phyloP scores from a whole-genome alignment of 2,329 filamentous ascomycete genomes.

The Cladophialophora yegresii region DNA sequence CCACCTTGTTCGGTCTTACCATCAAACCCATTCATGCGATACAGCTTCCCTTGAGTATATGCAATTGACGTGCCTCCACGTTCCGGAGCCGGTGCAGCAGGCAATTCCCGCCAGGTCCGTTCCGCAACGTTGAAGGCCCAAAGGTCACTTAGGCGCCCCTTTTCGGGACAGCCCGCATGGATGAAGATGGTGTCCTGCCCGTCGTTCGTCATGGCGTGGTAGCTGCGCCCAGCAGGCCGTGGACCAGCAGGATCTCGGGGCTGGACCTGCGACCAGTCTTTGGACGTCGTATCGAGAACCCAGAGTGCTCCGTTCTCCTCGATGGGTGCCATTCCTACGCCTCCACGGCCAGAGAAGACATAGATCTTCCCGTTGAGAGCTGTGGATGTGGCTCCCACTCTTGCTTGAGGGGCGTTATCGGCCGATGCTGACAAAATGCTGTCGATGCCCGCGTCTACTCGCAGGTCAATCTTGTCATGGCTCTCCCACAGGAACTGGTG shows the following conservation, averaged over 20 bases:
- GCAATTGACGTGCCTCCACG: slow-evolving; percentile 70
- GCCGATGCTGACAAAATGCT: background rate
- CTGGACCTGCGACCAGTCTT: slow-evolving; percentile 65
- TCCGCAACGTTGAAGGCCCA: slow-evolving; percentile 74
- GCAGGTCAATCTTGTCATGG: background rate
- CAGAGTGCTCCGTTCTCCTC: slow-evolving; percentile 75
- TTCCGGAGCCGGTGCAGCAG: slow-evolving; percentile 65
- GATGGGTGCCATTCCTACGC: slow-evolving; percentile 67
- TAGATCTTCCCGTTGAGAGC: slow-evolving; percentile 71
- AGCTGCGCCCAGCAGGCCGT: slow-evolving; percentile 67
- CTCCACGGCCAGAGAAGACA: slow-evolving; percentile 77
- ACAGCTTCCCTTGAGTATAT: slow-evolving; percentile 65
- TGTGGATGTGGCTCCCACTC: slow-evolving; percentile 72
- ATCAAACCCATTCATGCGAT: slow-evolving; percentile 79
- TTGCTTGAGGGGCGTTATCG: slow-evolving; percentile 57
- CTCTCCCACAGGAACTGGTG: background rate
- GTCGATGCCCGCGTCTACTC: background rate
- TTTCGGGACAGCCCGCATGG: slow-evolving; percentile 72
- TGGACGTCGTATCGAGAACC: slow-evolving; percentile 68
- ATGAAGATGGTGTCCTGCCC: slow-evolving; percentile 71
- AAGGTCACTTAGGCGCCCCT: slow-evolving; percentile 66
- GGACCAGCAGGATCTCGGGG: slow-evolving; percentile 53
- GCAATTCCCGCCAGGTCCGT: slow-evolving; percentile 67
- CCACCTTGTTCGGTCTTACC: slow-evolving; percentile 70
- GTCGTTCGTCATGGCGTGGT: slow-evolving; percentile 64